Percentiles rank a stretch among this genome's conserved stretches.
phyloP scores from a whole-genome alignment of 2,329 filamentous ascomycete species.

The Aspergillus sp. region DNA sequence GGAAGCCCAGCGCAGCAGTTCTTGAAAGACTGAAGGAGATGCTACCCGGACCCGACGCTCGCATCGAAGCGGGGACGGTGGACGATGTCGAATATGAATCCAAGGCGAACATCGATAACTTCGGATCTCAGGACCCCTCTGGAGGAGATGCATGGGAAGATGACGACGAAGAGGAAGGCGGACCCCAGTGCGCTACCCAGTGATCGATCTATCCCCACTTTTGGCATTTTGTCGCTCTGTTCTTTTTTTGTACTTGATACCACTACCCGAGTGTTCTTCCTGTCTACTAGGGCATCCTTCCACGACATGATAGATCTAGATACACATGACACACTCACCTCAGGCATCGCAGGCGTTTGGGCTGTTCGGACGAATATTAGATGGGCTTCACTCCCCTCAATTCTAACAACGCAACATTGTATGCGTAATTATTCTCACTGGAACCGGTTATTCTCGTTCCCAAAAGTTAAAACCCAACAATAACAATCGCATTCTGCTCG shows the following conservation, averaged over 20 bases:
- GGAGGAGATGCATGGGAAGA: constrained; percentile 50
- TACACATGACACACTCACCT: constrained; percentile 18
- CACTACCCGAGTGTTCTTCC: constrained; percentile 7
- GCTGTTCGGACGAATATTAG: background rate
- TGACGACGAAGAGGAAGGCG: constrained; percentile 48
- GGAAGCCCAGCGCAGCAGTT: constrained; percentile 70
- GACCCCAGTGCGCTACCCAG: constrained; percentile 51
- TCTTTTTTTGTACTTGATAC: constrained; percentile 9
- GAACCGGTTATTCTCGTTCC: no score
- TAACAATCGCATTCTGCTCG: background rate
- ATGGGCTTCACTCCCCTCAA: background rate
- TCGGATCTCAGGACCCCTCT: constrained; percentile 45
- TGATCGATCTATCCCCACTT: constrained; percentile 24
- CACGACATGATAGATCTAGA: constrained; percentile 21
- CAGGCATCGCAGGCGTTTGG: constrained; percentile 18
- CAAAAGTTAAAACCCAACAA: no score
- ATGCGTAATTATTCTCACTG: background rate
- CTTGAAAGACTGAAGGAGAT: constrained; percentile 72
- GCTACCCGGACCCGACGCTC: constrained; percentile 63
- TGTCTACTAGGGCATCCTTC: constrained; percentile 4
- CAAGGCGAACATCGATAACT: constrained; percentile 78
- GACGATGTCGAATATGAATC: constrained; percentile 87
- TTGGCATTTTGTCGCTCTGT: constrained; percentile 7
- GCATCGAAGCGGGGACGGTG: constrained; percentile 69
- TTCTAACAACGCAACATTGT: background rate